phyloP scores from a whole-genome alignment of 106 monocot genomes.

The Allium fistulosum region DNA sequence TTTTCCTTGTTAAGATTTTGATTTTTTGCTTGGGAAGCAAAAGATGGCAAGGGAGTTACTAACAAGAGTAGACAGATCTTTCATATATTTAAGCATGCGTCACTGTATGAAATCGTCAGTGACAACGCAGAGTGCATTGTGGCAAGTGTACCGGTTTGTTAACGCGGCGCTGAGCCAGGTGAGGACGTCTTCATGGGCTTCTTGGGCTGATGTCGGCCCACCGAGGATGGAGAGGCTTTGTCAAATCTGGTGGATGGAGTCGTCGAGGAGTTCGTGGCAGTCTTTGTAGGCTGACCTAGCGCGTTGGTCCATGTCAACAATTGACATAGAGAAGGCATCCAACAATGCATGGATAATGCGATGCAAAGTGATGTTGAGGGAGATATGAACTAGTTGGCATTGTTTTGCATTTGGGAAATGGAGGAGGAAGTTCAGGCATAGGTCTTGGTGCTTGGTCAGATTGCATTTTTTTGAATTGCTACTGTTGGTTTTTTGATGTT shows the following conservation, averaged over 20 bases:
- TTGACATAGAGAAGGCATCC: constrained; percentile 39
- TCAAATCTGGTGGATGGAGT: constrained; percentile 45
- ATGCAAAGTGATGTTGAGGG: constrained; percentile 73
- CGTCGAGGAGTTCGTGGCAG: constrained; percentile 84
- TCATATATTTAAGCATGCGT: constrained; percentile 49
- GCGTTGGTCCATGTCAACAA: constrained; percentile 26
- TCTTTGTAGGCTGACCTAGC: constrained; percentile 62
- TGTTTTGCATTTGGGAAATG: constrained; percentile 44
- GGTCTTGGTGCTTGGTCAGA: constrained; percentile 38
- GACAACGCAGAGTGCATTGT: constrained; percentile 49
- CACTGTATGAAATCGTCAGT: constrained; percentile 21
- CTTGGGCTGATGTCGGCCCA: constrained; percentile 1
- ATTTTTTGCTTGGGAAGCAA: constrained; percentile 28
- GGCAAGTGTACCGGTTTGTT: constrained; percentile 91
- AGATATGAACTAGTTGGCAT: constrained; percentile 58
- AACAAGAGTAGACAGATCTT: constrained; percentile 53
- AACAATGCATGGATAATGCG: constrained; percentile 43
- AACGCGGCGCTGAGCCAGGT: constrained; percentile 92
- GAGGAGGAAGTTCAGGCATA: constrained; percentile 55
- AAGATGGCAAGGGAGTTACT: constrained; percentile 89
- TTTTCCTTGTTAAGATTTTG: constrained; percentile 33
- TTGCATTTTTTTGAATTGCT: constrained; percentile 40
- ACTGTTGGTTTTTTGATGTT: constrained; percentile 12
- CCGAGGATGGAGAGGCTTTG: constrained; percentile 39
- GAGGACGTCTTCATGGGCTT: constrained; percentile 47